Evolutionary conservation across 176 grass and related monocot genomes (phyloP).

Genomic region (barley (Hordeum vulgare)): MorexV3_pseudomolecules_assembly NC_058520.1:115553554-115554053

Average conservation of each 20-base stretch:
- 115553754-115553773: constrained; percentile 41
- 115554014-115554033: constrained; percentile 74
- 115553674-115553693: constrained; percentile 43
- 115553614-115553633: neutral
- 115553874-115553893: constrained; percentile 74
- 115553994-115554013: constrained; percentile 29
- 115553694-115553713: constrained; percentile 45
- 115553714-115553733: constrained; percentile 47
- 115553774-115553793: constrained; percentile 46
- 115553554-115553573: neutral
- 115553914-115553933: constrained; percentile 62
- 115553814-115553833: constrained; percentile 33
- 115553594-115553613: constrained; percentile 28
- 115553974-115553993: constrained; percentile 65
- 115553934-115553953: constrained; percentile 30
- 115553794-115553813: constrained; percentile 14
- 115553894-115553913: constrained; percentile 73
- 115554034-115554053: constrained; percentile 52
- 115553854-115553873: constrained; percentile 51
- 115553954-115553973: constrained; percentile 63
- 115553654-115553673: constrained; percentile 60
- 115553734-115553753: constrained; percentile 53
- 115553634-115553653: constrained; percentile 19
- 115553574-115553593: constrained; percentile 32
- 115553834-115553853: constrained; percentile 69